Percentiles rank a stretch among this genome's conserved stretches.
Conservation (phyloP, 73 alveolate species). For the Tetrahymena borealis region DNA sequence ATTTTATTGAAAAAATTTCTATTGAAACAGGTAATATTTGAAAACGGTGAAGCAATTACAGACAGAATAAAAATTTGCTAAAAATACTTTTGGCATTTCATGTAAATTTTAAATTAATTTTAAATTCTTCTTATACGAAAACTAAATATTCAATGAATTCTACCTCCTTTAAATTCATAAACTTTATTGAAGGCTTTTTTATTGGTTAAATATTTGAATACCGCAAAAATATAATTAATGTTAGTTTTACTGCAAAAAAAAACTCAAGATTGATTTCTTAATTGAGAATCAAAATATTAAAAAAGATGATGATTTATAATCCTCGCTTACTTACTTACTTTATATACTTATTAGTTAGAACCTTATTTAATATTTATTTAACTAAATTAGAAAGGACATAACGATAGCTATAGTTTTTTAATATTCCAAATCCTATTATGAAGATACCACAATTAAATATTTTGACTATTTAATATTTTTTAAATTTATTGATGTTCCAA, state of each 20-base stretch:
- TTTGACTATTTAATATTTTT: background rate
- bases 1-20: background rate
- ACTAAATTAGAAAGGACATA: background rate
- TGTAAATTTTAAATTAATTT: background rate
- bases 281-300: no score
- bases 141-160: no score
- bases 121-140: background rate
- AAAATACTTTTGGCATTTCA: background rate
- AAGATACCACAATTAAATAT: background rate
- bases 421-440: background rate
- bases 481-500: background rate
- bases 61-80: background rate
- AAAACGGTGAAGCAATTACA: background rate
- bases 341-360: background rate
- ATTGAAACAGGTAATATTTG: background rate
- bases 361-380: background rate
- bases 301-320: no score
- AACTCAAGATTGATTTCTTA: no score
- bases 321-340: no score
- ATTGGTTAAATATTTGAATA: no score
- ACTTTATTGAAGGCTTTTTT: no score
- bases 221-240: no score
- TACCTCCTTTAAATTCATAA: no score
- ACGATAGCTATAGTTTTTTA: background rate
- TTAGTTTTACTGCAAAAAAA: no score